Evolutionary conservation across 225 moss, liverwort and hornwort species (phyloP).

Genomic region (Rhytidiadelphus loreus): DNA sequence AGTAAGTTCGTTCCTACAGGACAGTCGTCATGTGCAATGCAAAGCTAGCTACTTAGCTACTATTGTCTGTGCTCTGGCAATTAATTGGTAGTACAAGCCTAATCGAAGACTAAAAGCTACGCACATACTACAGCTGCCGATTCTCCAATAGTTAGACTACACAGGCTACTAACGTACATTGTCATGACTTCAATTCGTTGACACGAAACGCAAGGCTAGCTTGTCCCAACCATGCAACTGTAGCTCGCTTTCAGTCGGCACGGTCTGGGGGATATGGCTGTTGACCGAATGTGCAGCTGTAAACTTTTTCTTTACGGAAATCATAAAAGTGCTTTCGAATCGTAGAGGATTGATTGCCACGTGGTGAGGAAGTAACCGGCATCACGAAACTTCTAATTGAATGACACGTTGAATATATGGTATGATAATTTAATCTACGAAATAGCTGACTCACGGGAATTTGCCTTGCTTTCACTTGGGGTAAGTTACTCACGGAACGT

Average conservation of each 20-base stretch:
- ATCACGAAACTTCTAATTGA: not conserved
- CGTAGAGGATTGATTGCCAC: not conserved
- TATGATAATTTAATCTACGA: not conserved
- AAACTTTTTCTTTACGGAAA: not conserved
- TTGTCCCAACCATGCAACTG: not conserved
- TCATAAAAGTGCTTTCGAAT: not conserved
- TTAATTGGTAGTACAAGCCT: not conserved
- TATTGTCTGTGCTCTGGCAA: not conserved
- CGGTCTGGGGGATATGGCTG: not conserved
- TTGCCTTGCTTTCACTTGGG: not conserved
- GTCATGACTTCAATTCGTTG: not conserved
- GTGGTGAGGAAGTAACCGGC: not conserved
- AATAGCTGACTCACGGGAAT: not conserved
- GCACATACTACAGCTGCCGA: not conserved
- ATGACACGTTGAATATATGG: not conserved
- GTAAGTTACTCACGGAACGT: not conserved
- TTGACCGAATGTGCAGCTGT: not conserved
- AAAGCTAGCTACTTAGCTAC: no score
- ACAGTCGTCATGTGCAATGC: not conserved
- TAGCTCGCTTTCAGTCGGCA: not conserved
- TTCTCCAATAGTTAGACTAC: not conserved
- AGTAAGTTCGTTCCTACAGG: not conserved
- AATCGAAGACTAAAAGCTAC: not conserved
- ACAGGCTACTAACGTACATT: not conserved
- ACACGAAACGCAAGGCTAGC: not conserved